Evolutionary conservation across 2,329 filamentous ascomycete species (phyloP).

Genomic region (Penicillium crustosum): DNA sequence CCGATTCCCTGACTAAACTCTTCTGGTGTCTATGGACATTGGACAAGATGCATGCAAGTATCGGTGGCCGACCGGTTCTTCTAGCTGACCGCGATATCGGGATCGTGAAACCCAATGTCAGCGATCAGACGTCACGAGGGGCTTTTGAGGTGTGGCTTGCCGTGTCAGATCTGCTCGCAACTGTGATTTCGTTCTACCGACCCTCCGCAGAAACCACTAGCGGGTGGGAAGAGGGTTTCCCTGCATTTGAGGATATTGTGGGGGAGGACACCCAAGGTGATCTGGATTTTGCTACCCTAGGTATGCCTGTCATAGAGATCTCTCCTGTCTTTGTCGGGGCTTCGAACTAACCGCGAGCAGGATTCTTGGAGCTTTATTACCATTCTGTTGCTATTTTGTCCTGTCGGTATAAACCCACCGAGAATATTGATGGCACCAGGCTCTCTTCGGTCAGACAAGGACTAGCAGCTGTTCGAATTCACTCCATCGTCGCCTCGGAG

Average conservation of each 20-base stretch:
- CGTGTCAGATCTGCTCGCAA: conserved; percentile 39
- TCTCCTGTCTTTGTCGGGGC: not conserved
- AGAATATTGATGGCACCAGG: conserved; percentile 46
- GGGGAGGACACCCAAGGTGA: conserved; percentile 28
- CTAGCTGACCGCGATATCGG: conserved; percentile 44
- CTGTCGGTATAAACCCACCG: conserved; percentile 47
- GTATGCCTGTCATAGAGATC: conserved; percentile 15
- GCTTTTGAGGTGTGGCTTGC: conserved; percentile 42
- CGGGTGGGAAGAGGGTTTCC: conserved; percentile 43
- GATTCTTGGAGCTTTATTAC: conserved; percentile 57
- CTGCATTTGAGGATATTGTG: conserved; percentile 38
- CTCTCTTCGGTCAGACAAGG: conserved; percentile 56
- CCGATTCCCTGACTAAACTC: conserved; percentile 32
- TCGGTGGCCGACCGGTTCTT: conserved; percentile 42
- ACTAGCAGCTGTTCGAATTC: conserved; percentile 56
- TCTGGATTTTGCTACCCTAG: conserved; percentile 32
- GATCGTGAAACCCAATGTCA: conserved; percentile 30
- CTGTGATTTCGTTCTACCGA: conserved; percentile 43
- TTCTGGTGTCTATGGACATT: conserved; percentile 46
- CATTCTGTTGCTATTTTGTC: conserved; percentile 58
- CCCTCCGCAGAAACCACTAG: conserved; percentile 35
- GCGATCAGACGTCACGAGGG: conserved; percentile 13
- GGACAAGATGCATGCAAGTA: conserved; percentile 44
- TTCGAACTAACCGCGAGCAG: conserved; percentile 27
- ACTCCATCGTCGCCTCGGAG: conserved; percentile 52